Evolutionary conservation across 2,329 filamentous ascomycete genomes (phyloP).

Genomic region (Penicillium sp.): DNA sequence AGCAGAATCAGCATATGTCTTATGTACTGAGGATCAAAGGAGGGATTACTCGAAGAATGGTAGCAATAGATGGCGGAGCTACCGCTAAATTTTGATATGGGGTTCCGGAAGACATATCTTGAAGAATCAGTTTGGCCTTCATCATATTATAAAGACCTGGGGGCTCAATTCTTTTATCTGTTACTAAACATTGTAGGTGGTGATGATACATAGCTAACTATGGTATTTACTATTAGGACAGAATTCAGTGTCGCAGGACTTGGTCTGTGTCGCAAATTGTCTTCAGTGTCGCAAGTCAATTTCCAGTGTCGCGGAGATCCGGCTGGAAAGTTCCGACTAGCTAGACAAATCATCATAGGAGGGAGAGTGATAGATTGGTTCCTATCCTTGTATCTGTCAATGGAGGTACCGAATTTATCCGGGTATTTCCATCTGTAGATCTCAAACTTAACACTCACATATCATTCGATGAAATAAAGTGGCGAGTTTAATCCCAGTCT

Average conservation of each 20-base stretch:
- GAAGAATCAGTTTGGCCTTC: not conserved
- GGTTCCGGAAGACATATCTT: not conserved
- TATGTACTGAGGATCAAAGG: not conserved
- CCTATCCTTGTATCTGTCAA: no score
- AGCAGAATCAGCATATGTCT: not conserved
- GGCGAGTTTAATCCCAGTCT: not conserved
- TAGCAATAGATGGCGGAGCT: not conserved
- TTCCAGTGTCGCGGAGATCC: not conserved
- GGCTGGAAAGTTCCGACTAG: no score
- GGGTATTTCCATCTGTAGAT: not conserved
- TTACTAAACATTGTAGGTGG: not conserved
- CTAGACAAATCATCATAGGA: no score
- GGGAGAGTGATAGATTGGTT: not conserved
- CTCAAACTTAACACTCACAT: not conserved
- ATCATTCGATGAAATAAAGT: not conserved
- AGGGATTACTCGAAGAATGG: not conserved
- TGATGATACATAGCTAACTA: not conserved
- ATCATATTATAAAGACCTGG: not conserved
- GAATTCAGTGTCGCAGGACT: not conserved
- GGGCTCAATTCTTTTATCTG: not conserved
- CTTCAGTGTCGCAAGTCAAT: not conserved
- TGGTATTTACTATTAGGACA: no score
- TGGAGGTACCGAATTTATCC: fast-evolving
- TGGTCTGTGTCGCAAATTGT: not conserved
- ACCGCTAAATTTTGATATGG: not conserved